Conservation (phyloP, 2,329 filamentous ascomycete genomes). For the Microdochium paspali region DNA sequence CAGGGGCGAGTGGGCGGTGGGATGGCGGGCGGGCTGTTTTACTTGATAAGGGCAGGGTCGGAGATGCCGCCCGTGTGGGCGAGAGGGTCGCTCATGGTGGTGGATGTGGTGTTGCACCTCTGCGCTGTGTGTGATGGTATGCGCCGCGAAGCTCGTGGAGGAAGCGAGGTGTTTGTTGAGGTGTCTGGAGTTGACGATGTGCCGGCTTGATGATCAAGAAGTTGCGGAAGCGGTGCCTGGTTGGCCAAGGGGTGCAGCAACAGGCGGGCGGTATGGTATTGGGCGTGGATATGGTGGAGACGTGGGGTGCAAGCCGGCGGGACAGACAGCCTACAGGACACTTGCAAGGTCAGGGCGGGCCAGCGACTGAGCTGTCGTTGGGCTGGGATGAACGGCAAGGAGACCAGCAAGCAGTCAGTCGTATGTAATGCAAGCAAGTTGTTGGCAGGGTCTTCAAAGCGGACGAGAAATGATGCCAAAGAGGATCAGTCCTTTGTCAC, state of each 20-base stretch:
- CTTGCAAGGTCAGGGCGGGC: too few relatives aligned
- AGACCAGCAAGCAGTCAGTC: too few relatives aligned
- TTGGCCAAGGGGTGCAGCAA: not conserved
- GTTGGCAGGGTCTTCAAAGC: not conserved
- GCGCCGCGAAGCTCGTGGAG: not conserved
- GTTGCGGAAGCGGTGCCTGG: not conserved
- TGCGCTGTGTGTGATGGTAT: not conserved
- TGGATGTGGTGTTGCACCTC: slow-evolving; percentile 1
- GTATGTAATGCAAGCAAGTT: too few relatives aligned
- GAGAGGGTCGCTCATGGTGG: slow-evolving; percentile 21
- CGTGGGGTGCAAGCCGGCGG: not conserved
- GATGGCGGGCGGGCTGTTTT: slow-evolving; percentile 16
- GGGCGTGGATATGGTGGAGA: not conserved
- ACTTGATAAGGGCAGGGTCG: slow-evolving; percentile 59
- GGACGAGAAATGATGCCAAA: not conserved
- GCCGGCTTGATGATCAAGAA: not conserved
- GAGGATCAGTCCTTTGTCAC: not conserved
- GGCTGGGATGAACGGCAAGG: too few relatives aligned
- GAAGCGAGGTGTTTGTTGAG: too few relatives aligned
- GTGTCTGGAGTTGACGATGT: not conserved
- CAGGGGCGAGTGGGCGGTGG: slow-evolving; percentile 8
- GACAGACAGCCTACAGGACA: not conserved
- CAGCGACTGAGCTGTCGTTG: too few relatives aligned
- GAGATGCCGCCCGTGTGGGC: slow-evolving; percentile 49
- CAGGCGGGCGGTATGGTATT: not conserved